A percentile compares a stretch with the other conserved stretches of the same genome.
Conservation (phyloP, 805 yeast species). For the Saccharomycopsis sp. region DNA sequence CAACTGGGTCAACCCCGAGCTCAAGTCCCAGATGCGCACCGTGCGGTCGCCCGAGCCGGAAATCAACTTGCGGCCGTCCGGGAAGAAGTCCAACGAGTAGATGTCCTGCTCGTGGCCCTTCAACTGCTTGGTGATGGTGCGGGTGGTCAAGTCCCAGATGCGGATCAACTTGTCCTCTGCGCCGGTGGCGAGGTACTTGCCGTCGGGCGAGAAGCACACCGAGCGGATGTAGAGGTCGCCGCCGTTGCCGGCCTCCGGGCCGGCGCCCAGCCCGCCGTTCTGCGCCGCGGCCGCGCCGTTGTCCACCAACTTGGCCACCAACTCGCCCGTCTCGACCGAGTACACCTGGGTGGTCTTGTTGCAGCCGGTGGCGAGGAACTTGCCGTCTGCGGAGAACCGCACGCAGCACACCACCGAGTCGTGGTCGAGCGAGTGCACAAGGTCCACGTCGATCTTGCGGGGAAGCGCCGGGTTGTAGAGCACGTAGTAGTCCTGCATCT, state of each 20-base stretch:
- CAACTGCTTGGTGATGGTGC: conserved; percentile 77
- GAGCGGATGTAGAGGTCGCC: conserved; percentile 90
- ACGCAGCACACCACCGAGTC: conserved; percentile 96
- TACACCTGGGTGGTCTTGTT: conserved; percentile 93
- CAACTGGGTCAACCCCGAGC: conserved; percentile 80
- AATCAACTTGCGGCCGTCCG: conserved; percentile 87
- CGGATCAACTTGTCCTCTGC: conserved; percentile 87
- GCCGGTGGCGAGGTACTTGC: conserved; percentile 63
- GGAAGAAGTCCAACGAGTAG: conserved; percentile 90
- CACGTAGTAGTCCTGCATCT: conserved; percentile 77
- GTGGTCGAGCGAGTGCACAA: conserved; percentile 87
- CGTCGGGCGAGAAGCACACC: conserved; percentile 95
- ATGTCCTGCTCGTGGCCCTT: conserved; percentile 97
- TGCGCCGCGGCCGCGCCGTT: conserved; percentile 46
- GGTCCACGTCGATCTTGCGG: conserved; percentile 70
- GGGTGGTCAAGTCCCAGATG: conserved; percentile 88
- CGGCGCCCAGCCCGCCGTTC: conserved; percentile 42
- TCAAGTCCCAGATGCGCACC: conserved; percentile 93
- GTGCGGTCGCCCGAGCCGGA: conserved; percentile 97
- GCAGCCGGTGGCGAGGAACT: conserved; percentile 93
- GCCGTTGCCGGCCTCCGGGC: conserved; percentile 37
- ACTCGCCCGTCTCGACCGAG: conserved; percentile 85
- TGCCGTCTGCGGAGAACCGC: conserved; percentile 84
- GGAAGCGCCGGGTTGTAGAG: conserved; percentile 86
- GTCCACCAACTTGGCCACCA: conserved; percentile 80